Conservation (phyloP, 345 rosid species). For the Eucalyptus lansdowneana region DNA sequence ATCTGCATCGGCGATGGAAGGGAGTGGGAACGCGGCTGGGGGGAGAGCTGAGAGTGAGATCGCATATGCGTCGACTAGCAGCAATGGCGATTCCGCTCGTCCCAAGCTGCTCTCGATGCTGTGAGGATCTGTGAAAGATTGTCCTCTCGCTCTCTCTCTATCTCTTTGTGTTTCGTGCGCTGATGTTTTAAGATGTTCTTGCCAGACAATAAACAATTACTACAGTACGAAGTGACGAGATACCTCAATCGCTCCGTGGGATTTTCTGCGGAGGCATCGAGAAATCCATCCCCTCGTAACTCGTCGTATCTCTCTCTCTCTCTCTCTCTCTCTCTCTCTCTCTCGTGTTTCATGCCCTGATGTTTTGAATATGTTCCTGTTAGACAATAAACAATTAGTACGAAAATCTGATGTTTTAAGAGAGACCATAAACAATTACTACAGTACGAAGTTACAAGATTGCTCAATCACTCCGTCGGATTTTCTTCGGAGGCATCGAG, state of each 20-base stretch:
- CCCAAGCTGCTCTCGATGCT: not conserved
- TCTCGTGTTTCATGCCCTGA: not conserved
- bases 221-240: not conserved
- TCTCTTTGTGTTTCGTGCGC: not conserved
- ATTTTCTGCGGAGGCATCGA: not conserved
- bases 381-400: no score
- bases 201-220: not conserved
- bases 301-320: not conserved
- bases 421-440: not conserved
- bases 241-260: not conserved
- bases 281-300: not conserved
- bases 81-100: not conserved
- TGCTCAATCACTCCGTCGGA: not conserved
- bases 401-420: not conserved
- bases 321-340: not conserved
- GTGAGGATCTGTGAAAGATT: not conserved
- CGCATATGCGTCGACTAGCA: not conserved
- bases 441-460: not conserved
- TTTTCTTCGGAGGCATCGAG: not conserved
- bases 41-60: not conserved
- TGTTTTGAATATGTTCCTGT: not conserved
- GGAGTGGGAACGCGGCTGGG: not conserved
- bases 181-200: not conserved
- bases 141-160: not conserved
- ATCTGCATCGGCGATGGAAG: not conserved